Evolutionary conservation across 1,139 yeast genomes (phyloP), one percentile per base, ranked within the genome.

Genomic region (Suhomyces terraborum): DNA sequence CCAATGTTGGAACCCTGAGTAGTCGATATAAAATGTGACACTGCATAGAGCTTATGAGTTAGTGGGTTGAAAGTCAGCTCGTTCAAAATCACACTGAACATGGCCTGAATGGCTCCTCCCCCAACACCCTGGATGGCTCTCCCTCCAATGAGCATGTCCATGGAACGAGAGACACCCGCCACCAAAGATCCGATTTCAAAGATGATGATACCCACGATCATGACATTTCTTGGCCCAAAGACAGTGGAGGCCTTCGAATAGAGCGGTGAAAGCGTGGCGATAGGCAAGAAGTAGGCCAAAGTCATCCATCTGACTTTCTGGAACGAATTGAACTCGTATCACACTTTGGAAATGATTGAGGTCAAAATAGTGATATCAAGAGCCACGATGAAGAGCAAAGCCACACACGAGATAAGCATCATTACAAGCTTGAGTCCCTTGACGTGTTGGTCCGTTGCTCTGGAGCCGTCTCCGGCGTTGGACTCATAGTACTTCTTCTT

Each of bases 81-180:
- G 4, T 84, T 73, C 17, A 79, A 64, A 36, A 84, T 77, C 26
- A 83, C 77, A 43, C 75, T 69, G 8, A 76, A 79, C 67, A 83
- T 65, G 2, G 82, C 70, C 49, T 79, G 80, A 31, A 83, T 73
- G 8, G 87, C 87, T 28, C 88, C 85, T 7, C 84, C 91, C 12
- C 93, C 94, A 35, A 80, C 54, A 41, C 94, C 94, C 39, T 83
- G 82, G 25, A 85, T 64, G 6, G 81, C 82, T 51, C 93, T 69
- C 1, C 88, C 91, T 1, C 80, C 88, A 46, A 85, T 81, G 40
- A 84, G 62, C 71, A 77, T 75, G 49, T 72, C 66, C 81, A 83
- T 81, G 28, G 70, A 69, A 14, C 58, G 66, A 0, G 89, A 67
- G 4, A 82, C 57, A 0, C 82, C 91, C 25, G 80, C 69, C 4